These are phyloP conservation scores for Chlorociboria aeruginascens DNA, from an alignment of 495 filamentous ascomycete species.

Conservation along the genomic window DNA sequence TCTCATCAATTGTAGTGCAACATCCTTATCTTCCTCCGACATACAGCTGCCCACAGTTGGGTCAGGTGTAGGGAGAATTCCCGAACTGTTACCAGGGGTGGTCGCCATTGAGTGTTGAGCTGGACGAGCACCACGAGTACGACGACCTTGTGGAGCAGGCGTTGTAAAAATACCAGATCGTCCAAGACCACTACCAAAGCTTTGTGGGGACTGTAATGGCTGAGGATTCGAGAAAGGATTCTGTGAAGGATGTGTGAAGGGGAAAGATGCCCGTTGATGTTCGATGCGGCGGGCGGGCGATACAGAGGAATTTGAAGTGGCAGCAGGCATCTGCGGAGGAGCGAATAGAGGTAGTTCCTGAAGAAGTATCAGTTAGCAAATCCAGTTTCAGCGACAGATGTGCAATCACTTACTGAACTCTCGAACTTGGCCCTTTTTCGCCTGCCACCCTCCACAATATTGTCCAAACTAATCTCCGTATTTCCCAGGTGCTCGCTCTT, in stretches of 20 bases:
- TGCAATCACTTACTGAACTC: conserved; percentile 67
- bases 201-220: conserved; percentile 67
- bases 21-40: conserved; percentile 97
- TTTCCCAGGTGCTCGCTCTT: conserved; percentile 76
- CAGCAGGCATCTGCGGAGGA: conserved; percentile 81
- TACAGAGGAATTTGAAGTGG: conserved; percentile 80
- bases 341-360: conserved; percentile 93
- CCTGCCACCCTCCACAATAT: conserved; percentile 93
- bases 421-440: conserved; percentile 96
- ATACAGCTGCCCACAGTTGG: conserved; percentile 90
- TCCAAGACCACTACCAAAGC: conserved; percentile 43
- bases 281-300: conserved; percentile 73
- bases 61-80: conserved; percentile 82
- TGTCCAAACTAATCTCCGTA: conserved; percentile 92
- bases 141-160: conserved; percentile 47
- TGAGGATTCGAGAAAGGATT: conserved; percentile 62
- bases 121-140: conserved; percentile 50
- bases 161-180: conserved; percentile 38
- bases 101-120: conserved; percentile 23
- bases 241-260: conserved; percentile 59
- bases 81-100: conserved; percentile 30
- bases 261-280: conserved; percentile 43
- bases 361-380: conserved; percentile 11
- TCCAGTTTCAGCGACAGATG: conserved; percentile 44
- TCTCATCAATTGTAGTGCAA: conserved; percentile 90